These are phyloP conservation scores for Aspergillus sp. DNA, from an alignment of 2,329 filamentous ascomycete species.

Conservation along the genomic window DNA sequence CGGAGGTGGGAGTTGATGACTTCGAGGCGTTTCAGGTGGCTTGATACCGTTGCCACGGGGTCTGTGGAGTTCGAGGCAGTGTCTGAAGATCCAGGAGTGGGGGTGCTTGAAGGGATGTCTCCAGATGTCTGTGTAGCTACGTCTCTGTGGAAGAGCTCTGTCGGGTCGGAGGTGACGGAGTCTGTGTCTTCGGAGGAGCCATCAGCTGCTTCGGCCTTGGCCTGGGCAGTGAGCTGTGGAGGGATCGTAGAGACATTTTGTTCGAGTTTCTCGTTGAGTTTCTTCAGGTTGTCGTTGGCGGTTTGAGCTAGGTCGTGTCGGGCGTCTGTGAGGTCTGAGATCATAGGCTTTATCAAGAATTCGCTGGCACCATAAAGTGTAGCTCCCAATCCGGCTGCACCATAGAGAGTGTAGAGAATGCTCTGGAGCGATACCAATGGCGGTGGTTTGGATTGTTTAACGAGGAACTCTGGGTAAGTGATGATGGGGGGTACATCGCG, in stretches of 20 bases:
- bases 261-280: conserved; percentile 53
- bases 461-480: conserved; percentile 63
- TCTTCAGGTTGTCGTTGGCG: conserved; percentile 47
- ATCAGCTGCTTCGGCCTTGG: conserved; percentile 10
- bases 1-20: conserved; percentile 49
- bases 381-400: conserved; percentile 51
- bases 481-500: conserved; percentile 57
- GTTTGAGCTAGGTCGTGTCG: conserved; percentile 55
- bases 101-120: conserved; percentile 23
- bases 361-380: conserved; percentile 56
- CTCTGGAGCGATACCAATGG: conserved; percentile 56
- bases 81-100: conserved; percentile 17
- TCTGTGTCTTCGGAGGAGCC: conserved; percentile 38
- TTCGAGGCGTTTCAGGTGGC: conserved; percentile 44
- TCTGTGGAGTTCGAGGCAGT: conserved; percentile 10
- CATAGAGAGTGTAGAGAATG: conserved; percentile 54
- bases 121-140: conserved; percentile 55
- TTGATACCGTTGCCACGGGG: conserved; percentile 20
- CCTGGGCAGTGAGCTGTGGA: conserved; percentile 20
- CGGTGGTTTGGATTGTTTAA: conserved; percentile 54
- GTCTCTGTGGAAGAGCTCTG: conserved; percentile 60
- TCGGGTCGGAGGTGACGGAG: conserved; percentile 53
- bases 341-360: conserved; percentile 56
- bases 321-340: conserved; percentile 48
- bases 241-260: conserved; percentile 51